Percentiles rank a stretch among this genome's conserved stretches.
Evolutionary conservation across 1,284 basidiomycete species (phyloP).

Genomic region (Tilletia setariae): DNA sequence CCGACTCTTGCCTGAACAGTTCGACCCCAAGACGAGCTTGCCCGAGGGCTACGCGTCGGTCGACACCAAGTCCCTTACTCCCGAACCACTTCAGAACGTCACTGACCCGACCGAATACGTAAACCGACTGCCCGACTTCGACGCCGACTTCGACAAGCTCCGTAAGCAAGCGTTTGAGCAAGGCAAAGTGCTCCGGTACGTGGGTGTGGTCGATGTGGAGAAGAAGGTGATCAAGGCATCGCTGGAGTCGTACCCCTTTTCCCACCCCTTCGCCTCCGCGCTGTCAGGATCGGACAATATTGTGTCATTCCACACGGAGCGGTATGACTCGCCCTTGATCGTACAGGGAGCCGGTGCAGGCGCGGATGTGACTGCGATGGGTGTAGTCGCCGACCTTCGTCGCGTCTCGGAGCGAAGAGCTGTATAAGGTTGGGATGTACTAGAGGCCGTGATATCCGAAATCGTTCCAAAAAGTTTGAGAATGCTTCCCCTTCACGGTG

Average conservation of each 20-base stretch:
- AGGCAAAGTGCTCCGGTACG: conserved; percentile 82
- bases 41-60: conserved; percentile 75
- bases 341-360: conserved; percentile 94
- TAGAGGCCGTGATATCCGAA: no score
- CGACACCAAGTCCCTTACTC: conserved; percentile 79
- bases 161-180: conserved; percentile 72
- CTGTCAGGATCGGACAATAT: conserved; percentile 96
- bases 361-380: conserved; percentile 96
- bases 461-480: neutral
- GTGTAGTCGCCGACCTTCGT: conserved; percentile 73
- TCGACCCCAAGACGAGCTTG: conserved; percentile 53
- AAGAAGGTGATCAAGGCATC: conserved; percentile 75
- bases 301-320: conserved; percentile 89
- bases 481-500: neutral
- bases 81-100: conserved; percentile 68
- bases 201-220: conserved; percentile 85
- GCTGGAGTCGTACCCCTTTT: conserved; percentile 78
- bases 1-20: conserved; percentile 57
- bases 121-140: conserved; percentile 74
- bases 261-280: conserved; percentile 90
- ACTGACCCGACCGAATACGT: conserved; percentile 67
- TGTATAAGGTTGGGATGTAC: neutral
- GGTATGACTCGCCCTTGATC: conserved; percentile 69
- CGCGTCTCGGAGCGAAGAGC: conserved; percentile 54
- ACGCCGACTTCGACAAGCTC: conserved; percentile 73